A percentile compares a stretch with the other conserved stretches of the same genome.
Conservation (phyloP, 1,139 yeast species). For the Taphrina confusa region DNA sequence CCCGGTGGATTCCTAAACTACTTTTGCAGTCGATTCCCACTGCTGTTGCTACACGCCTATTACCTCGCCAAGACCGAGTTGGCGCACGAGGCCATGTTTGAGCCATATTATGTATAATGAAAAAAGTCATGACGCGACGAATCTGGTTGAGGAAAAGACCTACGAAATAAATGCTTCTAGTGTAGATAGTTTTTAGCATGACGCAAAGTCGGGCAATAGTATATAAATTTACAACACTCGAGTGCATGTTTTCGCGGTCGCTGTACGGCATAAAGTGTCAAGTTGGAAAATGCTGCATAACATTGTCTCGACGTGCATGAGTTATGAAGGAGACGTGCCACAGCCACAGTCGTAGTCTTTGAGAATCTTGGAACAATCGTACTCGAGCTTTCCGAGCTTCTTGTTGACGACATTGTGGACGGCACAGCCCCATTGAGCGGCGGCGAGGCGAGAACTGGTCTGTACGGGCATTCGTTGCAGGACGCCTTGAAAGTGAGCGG, state of each 20-base stretch:
- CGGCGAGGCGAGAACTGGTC: slow-evolving; percentile 69
- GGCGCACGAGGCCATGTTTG: slow-evolving; percentile 27
- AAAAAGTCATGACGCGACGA: too few species aligned
- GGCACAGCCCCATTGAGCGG: slow-evolving; percentile 95
- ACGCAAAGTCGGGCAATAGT: too few species aligned
- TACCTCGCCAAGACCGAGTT: slow-evolving; percentile 52
- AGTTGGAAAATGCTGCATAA: too few species aligned
- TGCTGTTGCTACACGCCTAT: slow-evolving; percentile 72
- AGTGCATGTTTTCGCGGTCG: too few species aligned
- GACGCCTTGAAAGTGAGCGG: slow-evolving; percentile 77
- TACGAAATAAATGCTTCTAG: too few species aligned
- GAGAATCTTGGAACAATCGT: slow-evolving; percentile 79
- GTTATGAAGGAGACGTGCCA: too few species aligned
- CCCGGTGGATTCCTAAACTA: slow-evolving; percentile 83
- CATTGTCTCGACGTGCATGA: too few species aligned
- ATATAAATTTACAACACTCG: too few species aligned
- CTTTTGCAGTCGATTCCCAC: slow-evolving; percentile 74
- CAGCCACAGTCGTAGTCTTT: slow-evolving; percentile 97
- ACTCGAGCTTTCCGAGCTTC: slow-evolving; percentile 64
- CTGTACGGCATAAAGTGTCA: too few species aligned
- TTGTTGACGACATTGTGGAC: slow-evolving; percentile 87
- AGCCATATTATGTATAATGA: slow-evolving; percentile 1
- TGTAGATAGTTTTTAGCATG: too few species aligned
- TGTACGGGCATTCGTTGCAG: slow-evolving; percentile 81
- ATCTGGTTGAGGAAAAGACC: too few species aligned